Evolutionary conservation across 306 rosid genomes (phyloP).

Genomic region (Coriaria nepalensis): DNA sequence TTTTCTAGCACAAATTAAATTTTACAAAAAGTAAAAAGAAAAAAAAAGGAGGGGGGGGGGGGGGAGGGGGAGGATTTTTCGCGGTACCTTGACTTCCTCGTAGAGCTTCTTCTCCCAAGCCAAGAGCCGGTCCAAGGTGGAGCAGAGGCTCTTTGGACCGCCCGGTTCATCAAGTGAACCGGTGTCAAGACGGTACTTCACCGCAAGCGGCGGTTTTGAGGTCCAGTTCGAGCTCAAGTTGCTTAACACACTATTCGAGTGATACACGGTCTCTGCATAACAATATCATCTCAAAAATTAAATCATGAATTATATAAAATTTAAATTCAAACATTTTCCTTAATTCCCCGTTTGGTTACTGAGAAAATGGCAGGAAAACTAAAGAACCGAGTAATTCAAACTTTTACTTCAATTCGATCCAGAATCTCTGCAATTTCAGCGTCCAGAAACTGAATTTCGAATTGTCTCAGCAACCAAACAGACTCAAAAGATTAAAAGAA

Average conservation of each 20-base stretch:
- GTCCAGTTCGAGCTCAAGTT: conserved; percentile 93
- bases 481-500: background rate
- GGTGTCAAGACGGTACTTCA: conserved; percentile 68
- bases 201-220: conserved; percentile 88
- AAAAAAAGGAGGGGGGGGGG: background rate
- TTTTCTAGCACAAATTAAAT: conserved; percentile 1
- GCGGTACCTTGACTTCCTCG: conserved; percentile 74
- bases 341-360: conserved; percentile 3
- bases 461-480: conserved; percentile 8
- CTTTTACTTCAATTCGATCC: background rate
- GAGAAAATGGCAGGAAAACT: conserved; percentile 11
- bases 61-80: background rate
- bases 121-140: conserved; percentile 73
- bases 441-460: background rate
- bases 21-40: background rate
- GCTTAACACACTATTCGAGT: conserved; percentile 77
- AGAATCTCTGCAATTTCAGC: background rate
- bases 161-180: conserved; percentile 44
- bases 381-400: background rate
- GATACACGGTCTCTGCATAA: conserved; percentile 80
- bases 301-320: background rate
- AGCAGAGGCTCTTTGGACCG: conserved; percentile 69
- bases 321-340: conserved; percentile 2
- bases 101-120: conserved; percentile 99
- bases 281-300: conserved; percentile 4